Conservation (phyloP, 1,139 yeast genomes). For the Komagataea norvegica region DNA sequence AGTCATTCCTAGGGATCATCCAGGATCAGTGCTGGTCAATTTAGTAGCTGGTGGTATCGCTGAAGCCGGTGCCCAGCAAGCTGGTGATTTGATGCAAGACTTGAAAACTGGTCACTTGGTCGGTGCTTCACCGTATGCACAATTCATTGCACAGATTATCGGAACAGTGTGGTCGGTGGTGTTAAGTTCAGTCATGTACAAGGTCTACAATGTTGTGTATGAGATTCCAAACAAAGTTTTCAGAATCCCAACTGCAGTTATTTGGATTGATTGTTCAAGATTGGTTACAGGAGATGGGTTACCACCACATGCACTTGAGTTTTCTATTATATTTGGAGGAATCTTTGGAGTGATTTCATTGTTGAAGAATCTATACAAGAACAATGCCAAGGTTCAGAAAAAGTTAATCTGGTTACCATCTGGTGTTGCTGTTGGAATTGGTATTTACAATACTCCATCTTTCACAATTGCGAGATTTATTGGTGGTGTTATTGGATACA, state of each 20-base stretch:
- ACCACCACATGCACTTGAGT: constrained; percentile 70
- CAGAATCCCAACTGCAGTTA: constrained; percentile 89
- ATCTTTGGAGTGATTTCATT: constrained; percentile 70
- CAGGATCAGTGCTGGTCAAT: constrained; percentile 79
- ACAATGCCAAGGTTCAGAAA: constrained; percentile 33
- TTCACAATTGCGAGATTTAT: constrained; percentile 89
- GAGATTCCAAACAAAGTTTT: constrained; percentile 77
- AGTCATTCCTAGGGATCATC: constrained; percentile 69
- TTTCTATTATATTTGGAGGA: constrained; percentile 60
- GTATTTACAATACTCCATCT: constrained; percentile 89
- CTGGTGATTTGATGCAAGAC: constrained; percentile 97
- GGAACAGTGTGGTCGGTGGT: constrained; percentile 84
- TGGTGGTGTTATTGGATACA: constrained; percentile 75
- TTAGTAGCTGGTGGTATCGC: constrained; percentile 95
- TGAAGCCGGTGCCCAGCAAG: constrained; percentile 98
- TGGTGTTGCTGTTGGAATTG: constrained; percentile 96
- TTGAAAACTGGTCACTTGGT: constrained; percentile 87
- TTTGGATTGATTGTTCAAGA: constrained; percentile 95
- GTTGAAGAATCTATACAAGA: constrained; percentile 49
- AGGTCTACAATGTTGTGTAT: constrained; percentile 74
- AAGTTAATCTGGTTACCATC: constrained; percentile 67
- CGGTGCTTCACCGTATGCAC: constrained; percentile 92
- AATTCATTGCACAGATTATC: constrained; percentile 80
- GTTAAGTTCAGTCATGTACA: constrained; percentile 76
- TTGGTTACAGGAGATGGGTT: constrained; percentile 87